Percentiles rank a stretch among this genome's conserved stretches.
These are phyloP conservation scores for Phytophthora multivora DNA, from an alignment of 352 stramenopile species.

Conservation along the genomic window DNA sequence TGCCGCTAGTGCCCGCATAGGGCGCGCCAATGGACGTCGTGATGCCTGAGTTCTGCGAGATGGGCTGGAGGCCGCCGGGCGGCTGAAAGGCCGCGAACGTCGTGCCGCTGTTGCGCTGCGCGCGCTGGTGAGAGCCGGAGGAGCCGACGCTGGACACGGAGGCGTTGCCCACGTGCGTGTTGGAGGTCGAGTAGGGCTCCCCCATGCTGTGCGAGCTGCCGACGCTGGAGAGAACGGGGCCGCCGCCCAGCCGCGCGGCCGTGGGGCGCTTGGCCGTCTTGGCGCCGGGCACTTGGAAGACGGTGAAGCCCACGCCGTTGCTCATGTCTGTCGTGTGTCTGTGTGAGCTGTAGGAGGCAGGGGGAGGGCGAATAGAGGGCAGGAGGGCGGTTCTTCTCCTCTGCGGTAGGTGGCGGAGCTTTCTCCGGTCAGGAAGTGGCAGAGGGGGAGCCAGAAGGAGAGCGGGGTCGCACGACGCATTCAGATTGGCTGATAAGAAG, in stretches of 20 bases:
- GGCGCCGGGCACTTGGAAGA: conserved; percentile 69
- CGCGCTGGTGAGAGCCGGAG: conserved; percentile 16
- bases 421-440: conserved; percentile 12
- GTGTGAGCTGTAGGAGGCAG: neutral
- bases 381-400: conserved; percentile 11
- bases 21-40: conserved; percentile 18
- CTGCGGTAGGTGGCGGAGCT: conserved; percentile 13
- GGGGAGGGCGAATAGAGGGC: neutral
- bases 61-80: conserved; percentile 21
- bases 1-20: conserved; percentile 34
- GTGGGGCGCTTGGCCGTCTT: conserved; percentile 35
- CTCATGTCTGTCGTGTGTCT: conserved; percentile 25
- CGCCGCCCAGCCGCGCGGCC: conserved; percentile 27
- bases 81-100: conserved; percentile 49
- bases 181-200: conserved; percentile 20
- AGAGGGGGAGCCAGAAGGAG: conserved; percentile 19
- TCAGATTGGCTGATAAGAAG: neutral
- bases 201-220: conserved; percentile 19
- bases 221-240: conserved; percentile 18
- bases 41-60: conserved; percentile 19
- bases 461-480: neutral
- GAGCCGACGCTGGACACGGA: conserved; percentile 22
- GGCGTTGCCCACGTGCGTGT: conserved; percentile 3
- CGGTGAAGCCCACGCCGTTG: conserved; percentile 60
- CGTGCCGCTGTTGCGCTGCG: conserved; percentile 40